Evolutionary conservation across 1,284 basidiomycete genomes (phyloP).

Genomic region (Fomitopsis betulina): DNA sequence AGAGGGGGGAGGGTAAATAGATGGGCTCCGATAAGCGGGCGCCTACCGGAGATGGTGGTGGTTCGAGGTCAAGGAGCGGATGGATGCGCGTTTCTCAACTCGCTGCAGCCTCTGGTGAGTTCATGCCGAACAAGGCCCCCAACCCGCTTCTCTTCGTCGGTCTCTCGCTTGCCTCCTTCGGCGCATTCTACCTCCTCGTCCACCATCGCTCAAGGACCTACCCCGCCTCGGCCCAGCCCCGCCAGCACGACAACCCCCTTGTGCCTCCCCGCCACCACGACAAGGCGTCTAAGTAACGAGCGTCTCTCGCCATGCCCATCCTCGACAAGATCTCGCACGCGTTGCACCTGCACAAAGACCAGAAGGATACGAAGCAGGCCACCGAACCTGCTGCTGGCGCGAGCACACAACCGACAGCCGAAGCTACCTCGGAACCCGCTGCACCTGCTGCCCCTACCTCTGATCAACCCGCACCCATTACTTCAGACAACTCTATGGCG

Average conservation of each 20-base stretch:
- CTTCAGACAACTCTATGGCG: background rate
- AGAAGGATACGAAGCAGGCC: slow-evolving; percentile 1
- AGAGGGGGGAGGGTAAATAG: too few species aligned
- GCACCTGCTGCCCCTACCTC: too few species aligned
- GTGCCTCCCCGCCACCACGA: slow-evolving; percentile 50
- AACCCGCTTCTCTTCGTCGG: slow-evolving; percentile 60
- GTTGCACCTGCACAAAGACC: slow-evolving; percentile 31
- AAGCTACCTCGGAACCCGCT: slow-evolving; percentile 1
- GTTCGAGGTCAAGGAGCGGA: too few species aligned
- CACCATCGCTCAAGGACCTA: slow-evolving; percentile 51
- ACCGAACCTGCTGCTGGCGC: background rate
- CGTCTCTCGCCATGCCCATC: slow-evolving; percentile 32
- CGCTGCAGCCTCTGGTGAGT: slow-evolving; percentile 12
- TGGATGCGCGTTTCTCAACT: too few species aligned
- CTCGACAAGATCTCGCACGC: slow-evolving; percentile 48
- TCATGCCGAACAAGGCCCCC: slow-evolving; percentile 37
- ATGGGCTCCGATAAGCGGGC: too few species aligned
- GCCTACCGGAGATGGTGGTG: too few species aligned
- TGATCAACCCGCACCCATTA: background rate
- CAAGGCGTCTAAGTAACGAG: background rate
- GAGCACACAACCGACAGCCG: background rate
- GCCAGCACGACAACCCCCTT: slow-evolving; percentile 62
- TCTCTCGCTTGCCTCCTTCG: slow-evolving; percentile 52
- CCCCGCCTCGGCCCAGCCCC: slow-evolving; percentile 58
- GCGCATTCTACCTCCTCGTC: slow-evolving; percentile 49